Conservation (phyloP, 2,329 filamentous ascomycete species). For the Tolypocladium endophyticum region DNA sequence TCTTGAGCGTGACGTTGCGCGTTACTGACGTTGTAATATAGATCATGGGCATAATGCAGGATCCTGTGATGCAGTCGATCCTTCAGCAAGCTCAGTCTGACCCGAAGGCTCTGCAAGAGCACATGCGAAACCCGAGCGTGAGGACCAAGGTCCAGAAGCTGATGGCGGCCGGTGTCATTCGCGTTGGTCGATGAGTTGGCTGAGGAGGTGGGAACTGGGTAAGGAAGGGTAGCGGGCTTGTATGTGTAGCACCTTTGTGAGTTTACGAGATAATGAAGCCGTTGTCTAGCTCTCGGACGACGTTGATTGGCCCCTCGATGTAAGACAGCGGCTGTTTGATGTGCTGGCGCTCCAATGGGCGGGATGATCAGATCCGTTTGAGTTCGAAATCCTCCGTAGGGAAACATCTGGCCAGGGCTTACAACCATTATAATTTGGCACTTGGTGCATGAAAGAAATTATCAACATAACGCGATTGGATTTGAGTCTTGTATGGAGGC, state of each 20-base stretch:
- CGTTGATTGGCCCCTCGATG: not conserved
- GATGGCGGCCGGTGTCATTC: constrained; percentile 84
- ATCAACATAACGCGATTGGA: too few relatives aligned
- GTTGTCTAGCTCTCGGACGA: not conserved
- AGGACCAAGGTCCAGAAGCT: constrained; percentile 88
- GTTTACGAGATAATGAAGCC: not conserved
- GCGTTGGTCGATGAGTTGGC: constrained; percentile 44
- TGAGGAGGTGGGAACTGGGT: not conserved
- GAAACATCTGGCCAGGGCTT: too few relatives aligned
- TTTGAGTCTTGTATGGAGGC: not conserved
- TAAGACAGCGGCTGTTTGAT: not conserved
- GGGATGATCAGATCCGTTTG: not conserved
- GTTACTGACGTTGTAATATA: constrained; percentile 10
- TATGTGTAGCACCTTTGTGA: constrained; percentile 4
- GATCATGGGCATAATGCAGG: constrained; percentile 87
- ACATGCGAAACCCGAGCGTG: constrained; percentile 88
- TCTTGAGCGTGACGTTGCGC: not conserved
- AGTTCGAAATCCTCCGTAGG: not conserved
- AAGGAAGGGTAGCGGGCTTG: not conserved
- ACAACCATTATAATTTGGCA: too few relatives aligned
- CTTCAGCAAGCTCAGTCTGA: constrained; percentile 93
- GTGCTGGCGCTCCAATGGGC: not conserved
- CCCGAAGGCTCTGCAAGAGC: constrained; percentile 84
- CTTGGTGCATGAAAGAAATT: too few relatives aligned
- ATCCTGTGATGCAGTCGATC: constrained; percentile 96